These are phyloP conservation scores for Zygosaccharomyces rouxii DNA, from an alignment of 805 yeast genomes.

Conservation along the genomic window DNA sequence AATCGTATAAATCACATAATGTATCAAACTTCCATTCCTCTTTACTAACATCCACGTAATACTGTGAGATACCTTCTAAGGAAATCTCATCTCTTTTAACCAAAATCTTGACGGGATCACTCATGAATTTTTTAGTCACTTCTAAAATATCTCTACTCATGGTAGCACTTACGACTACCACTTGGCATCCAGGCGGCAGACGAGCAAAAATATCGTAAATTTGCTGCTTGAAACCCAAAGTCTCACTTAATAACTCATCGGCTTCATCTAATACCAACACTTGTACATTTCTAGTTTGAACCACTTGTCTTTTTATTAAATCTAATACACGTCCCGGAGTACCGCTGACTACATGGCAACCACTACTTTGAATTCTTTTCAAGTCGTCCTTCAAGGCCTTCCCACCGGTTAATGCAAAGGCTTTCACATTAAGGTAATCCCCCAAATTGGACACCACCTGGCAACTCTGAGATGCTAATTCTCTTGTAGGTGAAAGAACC, in stretches of 20 bases:
- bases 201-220: conserved; percentile 88
- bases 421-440: conserved; percentile 76
- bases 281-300: conserved; percentile 71
- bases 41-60: conserved; percentile 80
- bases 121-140: conserved; percentile 89
- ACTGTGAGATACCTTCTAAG: conserved; percentile 93
- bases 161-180: conserved; percentile 91
- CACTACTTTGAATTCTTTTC: conserved; percentile 60
- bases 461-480: conserved; percentile 89
- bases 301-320: conserved; percentile 77
- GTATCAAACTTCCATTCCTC: conserved; percentile 96
- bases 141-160: conserved; percentile 89
- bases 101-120: conserved; percentile 87
- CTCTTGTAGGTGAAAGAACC: conserved; percentile 93
- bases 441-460: conserved; percentile 84
- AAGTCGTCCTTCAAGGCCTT: conserved; percentile 77
- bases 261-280: conserved; percentile 95
- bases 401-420: conserved; percentile 95
- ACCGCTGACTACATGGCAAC: conserved; percentile 91
- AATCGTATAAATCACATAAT: conserved; percentile 89
- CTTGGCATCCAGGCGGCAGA: conserved; percentile 87
- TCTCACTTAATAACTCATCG: conserved; percentile 81
- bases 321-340: conserved; percentile 96
- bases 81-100: conserved; percentile 96
- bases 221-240: conserved; percentile 91